Evolutionary conservation across 1,284 basidiomycete genomes (phyloP).

Genomic region (Sanguinoderma infundibulare): DNA sequence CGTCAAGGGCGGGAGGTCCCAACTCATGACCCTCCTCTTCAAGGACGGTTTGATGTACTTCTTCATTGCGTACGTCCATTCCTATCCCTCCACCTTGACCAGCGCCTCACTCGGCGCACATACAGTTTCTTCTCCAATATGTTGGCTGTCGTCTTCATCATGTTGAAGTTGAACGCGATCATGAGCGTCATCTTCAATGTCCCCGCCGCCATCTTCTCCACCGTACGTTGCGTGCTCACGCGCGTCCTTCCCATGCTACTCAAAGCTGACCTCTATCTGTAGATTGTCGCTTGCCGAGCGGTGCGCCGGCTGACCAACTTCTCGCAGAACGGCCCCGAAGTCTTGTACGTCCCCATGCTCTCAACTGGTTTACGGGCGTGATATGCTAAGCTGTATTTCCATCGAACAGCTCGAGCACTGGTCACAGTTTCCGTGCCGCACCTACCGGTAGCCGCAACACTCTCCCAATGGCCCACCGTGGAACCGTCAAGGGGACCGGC

Average conservation of each 20-base stretch:
- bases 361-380: neutral
- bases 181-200: constrained; percentile 41
- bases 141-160: constrained; percentile 39
- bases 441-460: constrained; percentile 8
- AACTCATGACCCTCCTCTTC: constrained; percentile 37
- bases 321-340: constrained; percentile 51
- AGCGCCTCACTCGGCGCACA: neutral
- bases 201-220: constrained; percentile 38
- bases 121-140: constrained; percentile 33
- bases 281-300: constrained; percentile 21
- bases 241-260: too few relatives aligned
- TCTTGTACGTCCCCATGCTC: constrained; percentile 51
- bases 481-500: constrained; percentile 37
- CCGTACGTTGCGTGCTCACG: constrained; percentile 26
- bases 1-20: constrained; percentile 32
- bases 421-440: constrained; percentile 28
- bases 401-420: constrained; percentile 39
- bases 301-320: constrained; percentile 72
- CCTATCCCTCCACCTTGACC: neutral
- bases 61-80: constrained; percentile 32
- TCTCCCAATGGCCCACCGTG: constrained; percentile 18
- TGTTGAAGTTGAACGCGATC: constrained; percentile 37
- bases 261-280: neutral
- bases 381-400: constrained; percentile 33
- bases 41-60: constrained; percentile 39